Percentiles rank a stretch among this genome's conserved stretches.
phyloP scores from a whole-genome alignment of 2,329 filamentous ascomycete species.

The Zymoseptoria tritici region DNA sequence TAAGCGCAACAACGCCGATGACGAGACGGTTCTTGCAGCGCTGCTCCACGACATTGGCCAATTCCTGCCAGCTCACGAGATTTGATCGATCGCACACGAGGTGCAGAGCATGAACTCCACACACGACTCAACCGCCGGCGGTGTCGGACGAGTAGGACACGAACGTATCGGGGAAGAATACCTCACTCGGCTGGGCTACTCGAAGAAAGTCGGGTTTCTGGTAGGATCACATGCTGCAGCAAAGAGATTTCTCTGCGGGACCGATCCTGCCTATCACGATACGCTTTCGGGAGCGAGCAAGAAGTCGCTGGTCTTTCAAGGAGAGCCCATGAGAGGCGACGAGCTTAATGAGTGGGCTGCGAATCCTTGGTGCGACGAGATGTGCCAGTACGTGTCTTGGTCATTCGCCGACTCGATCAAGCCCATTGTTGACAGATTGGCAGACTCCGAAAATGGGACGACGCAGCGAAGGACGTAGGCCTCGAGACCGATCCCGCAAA shows the following conservation, averaged over 20 bases:
- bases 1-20: slow-evolving; percentile 10
- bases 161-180: slow-evolving; percentile 34
- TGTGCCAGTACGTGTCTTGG: slow-evolving; percentile 8
- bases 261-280: slow-evolving; percentile 13
- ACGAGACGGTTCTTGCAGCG: slow-evolving; percentile 31
- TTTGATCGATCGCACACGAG: slow-evolving; percentile 16
- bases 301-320: slow-evolving; percentile 32
- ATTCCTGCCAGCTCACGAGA: slow-evolving; percentile 28
- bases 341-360: slow-evolving; percentile 21
- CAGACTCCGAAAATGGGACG: slow-evolving; percentile 16
- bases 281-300: slow-evolving; percentile 27
- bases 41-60: slow-evolving; percentile 39
- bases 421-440: neutral
- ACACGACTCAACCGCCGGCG: slow-evolving; percentile 5
- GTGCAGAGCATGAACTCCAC: slow-evolving; percentile 12
- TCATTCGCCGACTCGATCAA: neutral
- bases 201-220: slow-evolving; percentile 28
- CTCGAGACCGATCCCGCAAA: slow-evolving; percentile 8
- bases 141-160: slow-evolving; percentile 33
- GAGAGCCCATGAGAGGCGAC: slow-evolving; percentile 28
- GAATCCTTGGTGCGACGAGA: slow-evolving; percentile 14
- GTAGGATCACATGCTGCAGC: slow-evolving; percentile 35
- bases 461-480: slow-evolving; percentile 16
- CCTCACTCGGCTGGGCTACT: slow-evolving; percentile 29
- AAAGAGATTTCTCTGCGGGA: slow-evolving; percentile 34